Evolutionary conservation across 1,284 basidiomycete genomes (phyloP).

Genomic region (Grifola frondosa): DNA sequence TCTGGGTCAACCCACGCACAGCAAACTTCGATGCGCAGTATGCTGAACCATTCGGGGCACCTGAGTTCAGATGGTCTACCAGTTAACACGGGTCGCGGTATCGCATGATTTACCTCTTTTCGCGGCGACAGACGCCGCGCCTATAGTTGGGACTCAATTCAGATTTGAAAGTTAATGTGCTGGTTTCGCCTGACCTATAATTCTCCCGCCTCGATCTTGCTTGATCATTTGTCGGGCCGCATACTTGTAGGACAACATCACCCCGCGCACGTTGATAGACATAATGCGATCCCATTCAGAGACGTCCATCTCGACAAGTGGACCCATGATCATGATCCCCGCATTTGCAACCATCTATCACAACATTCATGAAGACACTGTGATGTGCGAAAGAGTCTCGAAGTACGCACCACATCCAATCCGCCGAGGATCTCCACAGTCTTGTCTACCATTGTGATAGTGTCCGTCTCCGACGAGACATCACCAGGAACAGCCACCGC

Average conservation of each 20-base stretch:
- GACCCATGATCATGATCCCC: slow-evolving; percentile 16
- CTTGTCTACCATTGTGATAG: slow-evolving; percentile 34
- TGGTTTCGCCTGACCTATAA: slow-evolving; percentile 25
- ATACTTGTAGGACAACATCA: slow-evolving; percentile 33
- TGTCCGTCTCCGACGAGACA: slow-evolving; percentile 37
- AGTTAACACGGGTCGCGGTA: neutral
- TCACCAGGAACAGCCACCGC: slow-evolving; percentile 32
- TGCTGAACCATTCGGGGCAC: slow-evolving; percentile 10
- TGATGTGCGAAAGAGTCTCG: neutral
- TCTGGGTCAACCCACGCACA: slow-evolving; percentile 33
- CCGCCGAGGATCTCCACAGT: slow-evolving; percentile 27
- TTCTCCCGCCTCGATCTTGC: slow-evolving; percentile 32
- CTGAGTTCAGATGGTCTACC: slow-evolving; percentile 4
- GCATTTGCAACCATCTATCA: slow-evolving; percentile 31
- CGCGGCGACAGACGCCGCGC: slow-evolving; percentile 21
- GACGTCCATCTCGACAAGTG: slow-evolving; percentile 16
- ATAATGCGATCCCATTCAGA: slow-evolving; percentile 24
- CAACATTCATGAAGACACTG: neutral
- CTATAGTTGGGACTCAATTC: slow-evolving; percentile 5
- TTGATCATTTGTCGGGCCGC: slow-evolving; percentile 26
- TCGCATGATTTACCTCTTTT: slow-evolving; percentile 17
- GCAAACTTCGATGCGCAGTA: slow-evolving; percentile 35
- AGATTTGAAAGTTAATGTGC: neutral
- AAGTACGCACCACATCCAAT: slow-evolving; percentile 24
- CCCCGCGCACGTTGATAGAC: slow-evolving; percentile 29